These are phyloP conservation scores for Lasiosphaeria hispida DNA, from an alignment of 495 filamentous ascomycete genomes.

Conservation along the genomic window DNA sequence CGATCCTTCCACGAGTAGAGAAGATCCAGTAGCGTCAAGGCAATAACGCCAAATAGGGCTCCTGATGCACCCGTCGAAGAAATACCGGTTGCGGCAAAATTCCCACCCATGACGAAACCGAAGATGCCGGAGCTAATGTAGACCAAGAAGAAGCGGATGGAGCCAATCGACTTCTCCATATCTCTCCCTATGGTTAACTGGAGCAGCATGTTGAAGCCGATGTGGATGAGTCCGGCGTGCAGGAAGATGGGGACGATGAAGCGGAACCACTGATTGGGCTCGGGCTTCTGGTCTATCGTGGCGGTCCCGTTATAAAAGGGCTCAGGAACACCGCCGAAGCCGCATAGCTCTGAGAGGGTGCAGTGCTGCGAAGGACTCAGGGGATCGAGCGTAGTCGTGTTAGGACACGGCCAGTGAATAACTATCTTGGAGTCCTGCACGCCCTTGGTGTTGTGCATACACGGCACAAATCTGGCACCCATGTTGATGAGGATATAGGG, in stretches of 20 bases:
- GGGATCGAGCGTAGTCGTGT: slow-evolving; percentile 57
- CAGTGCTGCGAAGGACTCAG: slow-evolving; percentile 52
- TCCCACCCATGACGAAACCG: slow-evolving; percentile 92
- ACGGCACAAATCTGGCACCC: slow-evolving; percentile 89
- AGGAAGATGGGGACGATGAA: slow-evolving; percentile 96
- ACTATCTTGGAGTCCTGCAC: slow-evolving; percentile 51
- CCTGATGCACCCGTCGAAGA: slow-evolving; percentile 87
- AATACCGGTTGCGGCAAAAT: slow-evolving; percentile 77
- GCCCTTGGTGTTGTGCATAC: slow-evolving; percentile 79
- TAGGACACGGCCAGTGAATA: slow-evolving; percentile 71
- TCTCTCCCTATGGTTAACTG: slow-evolving; percentile 84
- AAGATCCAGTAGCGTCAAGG: slow-evolving; percentile 81
- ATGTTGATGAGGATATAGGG: slow-evolving; percentile 90
- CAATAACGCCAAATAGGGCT: slow-evolving; percentile 85
- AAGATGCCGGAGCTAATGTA: slow-evolving; percentile 93
- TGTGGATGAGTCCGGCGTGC: slow-evolving; percentile 90
- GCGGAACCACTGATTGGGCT: slow-evolving; percentile 92
- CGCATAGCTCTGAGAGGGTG: slow-evolving; percentile 74
- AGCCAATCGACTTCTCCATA: slow-evolving; percentile 85
- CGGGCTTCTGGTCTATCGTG: slow-evolving; percentile 33
- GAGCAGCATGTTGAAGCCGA: slow-evolving; percentile 89
- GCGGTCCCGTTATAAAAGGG: slow-evolving; percentile 50
- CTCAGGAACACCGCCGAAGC: slow-evolving; percentile 70
- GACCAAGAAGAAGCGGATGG: slow-evolving; percentile 79
- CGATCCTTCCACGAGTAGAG: slow-evolving; percentile 87